Evolutionary conservation across 73 alveolate genomes (phyloP), one percentile per base, ranked within the genome.

Genomic region (Paramecium biaurelia): DNA sequence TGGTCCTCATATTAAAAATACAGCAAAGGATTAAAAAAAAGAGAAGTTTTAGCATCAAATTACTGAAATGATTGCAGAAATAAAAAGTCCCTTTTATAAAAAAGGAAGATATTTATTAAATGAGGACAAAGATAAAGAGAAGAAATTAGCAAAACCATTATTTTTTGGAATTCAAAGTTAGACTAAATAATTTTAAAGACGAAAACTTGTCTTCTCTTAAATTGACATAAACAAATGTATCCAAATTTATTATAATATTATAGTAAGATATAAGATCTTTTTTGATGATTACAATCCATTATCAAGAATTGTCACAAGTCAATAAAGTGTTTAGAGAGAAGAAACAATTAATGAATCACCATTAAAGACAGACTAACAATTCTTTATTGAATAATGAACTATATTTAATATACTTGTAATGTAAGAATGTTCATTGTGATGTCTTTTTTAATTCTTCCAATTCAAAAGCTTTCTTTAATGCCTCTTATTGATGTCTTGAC

Each of bases 391-490:
- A 63, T 63, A 63, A 63, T 63, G 84, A 63, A 63, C 45, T 63
- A 4, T 53, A 53, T 53, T n/a, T 63, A 63, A 63, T 63, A 63
- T 53, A 53, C 68, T 53, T 53, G 30, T 53, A 53, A n/a, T 53
- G 30, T 53, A 53, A 53, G 28, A 21, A 53, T 53, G 68, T 53
- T 67, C 43, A 67, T 67, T 67, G 12, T 7, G 98, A 92, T 97
- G 99, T 79, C 93, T 93, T 93, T 94, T 93, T 94, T 32, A 92
- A 90, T 92, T 94, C 92, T 76, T 94, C 95, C 18, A 76, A 87
- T 82, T 92, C 68, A 11, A 92, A 57, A 92, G 94, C 95, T 41
- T 93, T 41, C 93, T 86, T 94, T 26, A 72, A 34, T 24, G 94
- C 94, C 72, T 92, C 94, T 32, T 84, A 57, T 79, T 85, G 57